Conservation (phyloP, 2,329 filamentous ascomycete species). For the Zymoseptoria pseudotritici region DNA sequence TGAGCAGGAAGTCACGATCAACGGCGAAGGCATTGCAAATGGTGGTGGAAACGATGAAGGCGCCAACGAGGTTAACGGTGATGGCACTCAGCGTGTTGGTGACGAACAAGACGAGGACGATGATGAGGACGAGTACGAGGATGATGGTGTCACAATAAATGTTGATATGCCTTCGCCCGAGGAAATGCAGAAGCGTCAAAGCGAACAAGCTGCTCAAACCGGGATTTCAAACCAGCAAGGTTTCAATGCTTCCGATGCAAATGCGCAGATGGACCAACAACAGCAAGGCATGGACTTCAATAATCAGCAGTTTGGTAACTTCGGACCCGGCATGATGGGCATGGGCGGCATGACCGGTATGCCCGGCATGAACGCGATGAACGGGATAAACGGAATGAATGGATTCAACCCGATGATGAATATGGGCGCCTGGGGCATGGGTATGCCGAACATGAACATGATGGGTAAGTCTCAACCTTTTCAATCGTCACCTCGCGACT, state of each 20-base stretch:
- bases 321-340: slow-evolving; percentile 12
- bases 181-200: slow-evolving; percentile 12
- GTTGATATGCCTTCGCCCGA: slow-evolving; percentile 24
- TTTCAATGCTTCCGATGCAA: slow-evolving; percentile 7
- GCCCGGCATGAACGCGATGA: slow-evolving; percentile 3
- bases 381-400: slow-evolving; percentile 15
- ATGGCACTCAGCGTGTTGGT: not conserved
- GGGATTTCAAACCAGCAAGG: slow-evolving; percentile 9
- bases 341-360: not conserved
- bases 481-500: not conserved
- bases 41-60: not conserved
- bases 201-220: slow-evolving; percentile 8
- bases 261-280: slow-evolving; percentile 16
- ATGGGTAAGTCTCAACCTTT: slow-evolving; percentile 63
- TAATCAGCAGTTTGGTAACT: slow-evolving; percentile 12
- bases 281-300: slow-evolving; percentile 7
- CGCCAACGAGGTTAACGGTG: not conserved
- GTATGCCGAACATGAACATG: slow-evolving; percentile 50
- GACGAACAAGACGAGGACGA: slow-evolving; percentile 13
- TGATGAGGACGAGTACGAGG: slow-evolving; percentile 19
- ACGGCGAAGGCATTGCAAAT: not conserved
- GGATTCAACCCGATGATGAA: slow-evolving; percentile 17
- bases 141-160: slow-evolving; percentile 26
- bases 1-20: not conserved
- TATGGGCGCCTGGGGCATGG: slow-evolving; percentile 27